A percentile compares a stretch with the other conserved stretches of the same genome.
Evolutionary conservation across 495 filamentous ascomycete species (phyloP).

Genomic region (Penicillium crystallinum): DNA sequence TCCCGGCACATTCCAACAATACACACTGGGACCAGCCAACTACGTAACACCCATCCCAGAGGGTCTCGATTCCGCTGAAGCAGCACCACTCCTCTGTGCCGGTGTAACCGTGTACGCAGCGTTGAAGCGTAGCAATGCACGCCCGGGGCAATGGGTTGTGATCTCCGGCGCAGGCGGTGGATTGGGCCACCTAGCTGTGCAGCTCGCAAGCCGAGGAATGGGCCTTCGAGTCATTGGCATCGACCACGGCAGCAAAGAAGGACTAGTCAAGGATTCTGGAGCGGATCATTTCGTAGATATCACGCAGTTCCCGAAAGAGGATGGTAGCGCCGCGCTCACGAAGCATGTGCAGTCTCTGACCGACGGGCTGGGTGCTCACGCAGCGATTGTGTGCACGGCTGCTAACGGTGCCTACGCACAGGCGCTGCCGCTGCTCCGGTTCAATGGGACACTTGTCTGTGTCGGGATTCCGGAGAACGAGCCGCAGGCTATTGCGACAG

Average conservation of each 20-base stretch:
- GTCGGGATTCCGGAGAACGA: constrained; percentile 65
- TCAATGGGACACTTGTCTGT: constrained; percentile 60
- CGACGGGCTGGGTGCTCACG: constrained; percentile 58
- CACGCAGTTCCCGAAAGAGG: constrained; percentile 48
- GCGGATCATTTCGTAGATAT: constrained; percentile 67
- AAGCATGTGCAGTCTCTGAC: constrained; percentile 55
- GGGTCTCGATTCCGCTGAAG: constrained; percentile 48
- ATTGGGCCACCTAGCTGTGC: constrained; percentile 61
- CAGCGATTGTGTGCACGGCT: constrained; percentile 60
- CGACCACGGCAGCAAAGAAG: constrained; percentile 59
- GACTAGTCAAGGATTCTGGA: constrained; percentile 53
- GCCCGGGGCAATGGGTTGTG: constrained; percentile 58
- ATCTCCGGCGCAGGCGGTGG: constrained; percentile 66
- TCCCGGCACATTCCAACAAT: constrained; percentile 71
- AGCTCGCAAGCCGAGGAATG: constrained; percentile 59
- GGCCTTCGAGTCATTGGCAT: constrained; percentile 64
- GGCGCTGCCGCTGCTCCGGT: constrained; percentile 53
- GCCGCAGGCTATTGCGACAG: constrained; percentile 51
- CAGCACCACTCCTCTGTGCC: constrained; percentile 62
- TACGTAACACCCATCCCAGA: constrained; percentile 70
- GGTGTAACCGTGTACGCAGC: constrained; percentile 56
- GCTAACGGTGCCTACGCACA: constrained; percentile 61
- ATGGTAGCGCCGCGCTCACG: constrained; percentile 41
- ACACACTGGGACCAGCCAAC: constrained; percentile 56
- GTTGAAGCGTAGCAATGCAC: constrained; percentile 53